Base-by-base conservation (phyloP, 495 filamentous ascomycete species). In the Lichina pygmaea region DNA sequence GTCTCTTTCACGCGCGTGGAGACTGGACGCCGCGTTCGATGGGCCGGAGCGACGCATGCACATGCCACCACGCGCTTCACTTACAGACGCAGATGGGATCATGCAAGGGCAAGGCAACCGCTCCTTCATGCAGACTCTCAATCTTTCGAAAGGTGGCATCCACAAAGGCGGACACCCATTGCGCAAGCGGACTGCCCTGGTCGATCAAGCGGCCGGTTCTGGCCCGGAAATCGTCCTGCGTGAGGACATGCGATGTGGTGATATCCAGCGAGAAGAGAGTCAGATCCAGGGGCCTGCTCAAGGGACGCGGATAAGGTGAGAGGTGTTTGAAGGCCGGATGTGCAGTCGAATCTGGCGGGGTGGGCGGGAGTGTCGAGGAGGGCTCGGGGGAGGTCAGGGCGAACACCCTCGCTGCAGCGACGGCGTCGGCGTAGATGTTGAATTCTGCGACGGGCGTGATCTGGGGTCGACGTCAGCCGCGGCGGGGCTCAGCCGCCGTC, bases 11-110 rank as follows among this genome's bases (percentile, higher is more conserved):
- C 24, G 24, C 24, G 24, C 4, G 24, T 24, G 24, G 24, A 24
- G 24, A 24, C 24, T 24, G 24, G 24, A 24, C 24, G 24, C 4
- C 24, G 24, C 4, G 24, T 24, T 24, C 24, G 38, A 40, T 24
- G 24, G 34, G 6, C 2, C 11, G 6, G 6, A 43, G 44, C 44
- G 4, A 24, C 4, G 24, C 24, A 4, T 24, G 24, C 4, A 4
- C 4, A 24, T 24, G 24, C 24, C 24, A 24, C 12, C 15, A 10
- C 16, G 13, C 43, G 39, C 91, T 6, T 58, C 53, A 80, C 75
- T 54, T 91, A 91, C 83, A 94, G 6, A 95, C 65, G 48, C 73
- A 78, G 17, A 93, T 59, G 8, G 86, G 86, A 54, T 99, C 89
- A 53, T 99, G 89, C 51, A 97, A 59, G 46, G 72, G 72, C 16